These are phyloP conservation scores for Sorghum bicolor DNA, from an alignment of 176 grass and related monocot genomes.

Conservation along the genomic window DNA sequence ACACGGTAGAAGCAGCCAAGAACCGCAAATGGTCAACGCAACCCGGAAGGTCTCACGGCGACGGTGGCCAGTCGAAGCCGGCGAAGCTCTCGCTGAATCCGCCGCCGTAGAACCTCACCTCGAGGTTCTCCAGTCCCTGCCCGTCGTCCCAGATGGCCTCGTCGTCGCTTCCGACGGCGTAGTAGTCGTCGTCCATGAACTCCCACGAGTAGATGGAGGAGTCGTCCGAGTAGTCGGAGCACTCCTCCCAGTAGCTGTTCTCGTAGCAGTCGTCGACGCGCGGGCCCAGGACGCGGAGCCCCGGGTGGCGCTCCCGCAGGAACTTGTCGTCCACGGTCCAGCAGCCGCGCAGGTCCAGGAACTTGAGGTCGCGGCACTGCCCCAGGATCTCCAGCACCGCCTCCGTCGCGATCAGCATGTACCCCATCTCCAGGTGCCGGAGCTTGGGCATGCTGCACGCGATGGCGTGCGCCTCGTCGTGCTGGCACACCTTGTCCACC, in stretches of 20 bases:
- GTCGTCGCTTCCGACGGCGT: slow-evolving; percentile 58
- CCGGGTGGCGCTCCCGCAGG: slow-evolving; percentile 49
- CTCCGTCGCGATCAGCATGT: slow-evolving; percentile 65
- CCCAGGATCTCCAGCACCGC: slow-evolving; percentile 66
- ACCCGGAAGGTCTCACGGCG: slow-evolving; percentile 32
- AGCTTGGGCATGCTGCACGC: slow-evolving; percentile 78
- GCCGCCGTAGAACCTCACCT: slow-evolving; percentile 86
- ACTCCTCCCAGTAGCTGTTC: slow-evolving; percentile 74
- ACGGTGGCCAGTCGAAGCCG: slow-evolving; percentile 84
- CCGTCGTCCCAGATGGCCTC: slow-evolving; percentile 84
- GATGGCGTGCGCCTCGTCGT: slow-evolving; percentile 86
- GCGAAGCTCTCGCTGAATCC: slow-evolving; percentile 56
- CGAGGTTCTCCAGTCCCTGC: slow-evolving; percentile 62
- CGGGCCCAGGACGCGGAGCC: slow-evolving; percentile 67
- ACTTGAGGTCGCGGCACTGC: slow-evolving; percentile 67
- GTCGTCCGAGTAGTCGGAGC: slow-evolving; percentile 80
- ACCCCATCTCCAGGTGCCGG: slow-evolving; percentile 74
- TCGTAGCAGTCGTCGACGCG: slow-evolving; percentile 81
- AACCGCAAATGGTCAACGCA: neutral
- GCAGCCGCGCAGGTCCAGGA: slow-evolving; percentile 86
- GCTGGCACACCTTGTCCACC: slow-evolving; percentile 65
- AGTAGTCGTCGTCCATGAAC: slow-evolving; percentile 52
- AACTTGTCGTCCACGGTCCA: slow-evolving; percentile 84
- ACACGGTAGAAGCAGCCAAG: neutral
- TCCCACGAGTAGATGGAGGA: slow-evolving; percentile 86